These are phyloP conservation scores for Leishmania gerbilli DNA, from an alignment of 208 protist genomes.

Conservation along the genomic window DNA sequence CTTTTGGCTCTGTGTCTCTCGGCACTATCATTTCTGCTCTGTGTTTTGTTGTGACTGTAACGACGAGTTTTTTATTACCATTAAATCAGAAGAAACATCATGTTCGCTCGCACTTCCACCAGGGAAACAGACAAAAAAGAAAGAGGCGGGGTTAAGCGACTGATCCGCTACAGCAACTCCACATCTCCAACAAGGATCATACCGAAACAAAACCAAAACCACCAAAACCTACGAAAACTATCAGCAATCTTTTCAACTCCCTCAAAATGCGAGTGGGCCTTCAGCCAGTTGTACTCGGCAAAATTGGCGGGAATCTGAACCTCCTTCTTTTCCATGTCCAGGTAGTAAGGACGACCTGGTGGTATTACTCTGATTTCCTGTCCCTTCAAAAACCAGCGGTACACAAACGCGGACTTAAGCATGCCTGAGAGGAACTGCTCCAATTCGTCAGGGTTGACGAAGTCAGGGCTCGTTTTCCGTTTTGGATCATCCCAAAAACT, in stretches of 20 bases:
- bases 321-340: slow-evolving; percentile 76
- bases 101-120: not conserved
- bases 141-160: not conserved
- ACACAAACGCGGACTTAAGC: slow-evolving; percentile 72
- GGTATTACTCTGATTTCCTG: slow-evolving; percentile 76
- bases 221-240: slow-evolving; percentile 73
- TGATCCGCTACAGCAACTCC: slow-evolving; percentile 57
- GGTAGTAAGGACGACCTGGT: slow-evolving; percentile 68
- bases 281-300: slow-evolving; percentile 83
- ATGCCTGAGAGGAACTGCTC: slow-evolving; percentile 69
- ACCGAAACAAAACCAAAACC: slow-evolving; percentile 81
- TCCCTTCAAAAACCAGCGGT: slow-evolving; percentile 84
- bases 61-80: not conserved
- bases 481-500: slow-evolving; percentile 87
- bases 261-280: slow-evolving; percentile 64
- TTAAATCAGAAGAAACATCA: slow-evolving; percentile 2
- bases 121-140: not conserved
- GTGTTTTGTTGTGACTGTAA: slow-evolving; percentile 4
- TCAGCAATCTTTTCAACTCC: slow-evolving; percentile 58
- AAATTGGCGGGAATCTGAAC: slow-evolving; percentile 88
- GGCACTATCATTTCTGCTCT: not conserved
- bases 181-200: slow-evolving; percentile 85
- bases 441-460: slow-evolving; percentile 79
- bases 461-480: slow-evolving; percentile 52
- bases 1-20: not conserved